phyloP scores from a whole-genome alignment of 805 yeast genomes.

The Metschnikowia noctiluminum region DNA sequence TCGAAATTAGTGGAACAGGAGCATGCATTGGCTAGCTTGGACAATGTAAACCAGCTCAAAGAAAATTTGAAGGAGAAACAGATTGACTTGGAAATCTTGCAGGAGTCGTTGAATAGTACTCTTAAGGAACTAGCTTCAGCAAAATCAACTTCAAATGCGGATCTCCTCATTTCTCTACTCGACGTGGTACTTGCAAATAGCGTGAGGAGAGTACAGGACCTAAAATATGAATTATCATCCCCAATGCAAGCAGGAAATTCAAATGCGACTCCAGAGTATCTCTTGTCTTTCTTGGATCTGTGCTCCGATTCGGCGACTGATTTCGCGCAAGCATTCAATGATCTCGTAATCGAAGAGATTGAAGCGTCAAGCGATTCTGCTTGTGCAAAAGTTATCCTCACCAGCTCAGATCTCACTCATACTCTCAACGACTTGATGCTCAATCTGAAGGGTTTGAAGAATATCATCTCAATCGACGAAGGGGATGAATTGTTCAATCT shows the following conservation, averaged over 20 bases:
- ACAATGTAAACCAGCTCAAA: slow-evolving; percentile 32
- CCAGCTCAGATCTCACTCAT: slow-evolving; percentile 60
- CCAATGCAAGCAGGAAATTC: slow-evolving; percentile 83
- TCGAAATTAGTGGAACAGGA: slow-evolving; percentile 29
- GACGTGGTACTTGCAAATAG: slow-evolving; percentile 73
- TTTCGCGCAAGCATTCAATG: slow-evolving; percentile 74
- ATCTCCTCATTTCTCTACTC: slow-evolving; percentile 50
- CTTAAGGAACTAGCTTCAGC: slow-evolving; percentile 54
- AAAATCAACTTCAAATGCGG: slow-evolving; percentile 45
- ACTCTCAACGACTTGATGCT: slow-evolving; percentile 60
- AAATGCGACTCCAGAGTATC: slow-evolving; percentile 66
- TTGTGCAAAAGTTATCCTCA: slow-evolving; percentile 58
- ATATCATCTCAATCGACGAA: slow-evolving; percentile 50
- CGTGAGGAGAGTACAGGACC: slow-evolving; percentile 68
- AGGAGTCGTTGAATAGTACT: slow-evolving; percentile 76
- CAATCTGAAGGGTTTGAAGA: slow-evolving; percentile 66
- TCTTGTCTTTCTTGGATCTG: slow-evolving; percentile 66
- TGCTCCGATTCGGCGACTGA: slow-evolving; percentile 71
- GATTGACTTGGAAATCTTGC: slow-evolving; percentile 72
- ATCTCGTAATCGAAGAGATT: slow-evolving; percentile 73
- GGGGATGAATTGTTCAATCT: slow-evolving; percentile 48
- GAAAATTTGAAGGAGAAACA: slow-evolving; percentile 61
- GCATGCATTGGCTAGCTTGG: slow-evolving; percentile 19
- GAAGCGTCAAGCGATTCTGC: slow-evolving; percentile 45
- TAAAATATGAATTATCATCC: slow-evolving; percentile 65